Evolutionary conservation across 495 filamentous ascomycete species (phyloP), one percentile per base, ranked within the genome.

Genomic region (Bombardia bombarda): DNA sequence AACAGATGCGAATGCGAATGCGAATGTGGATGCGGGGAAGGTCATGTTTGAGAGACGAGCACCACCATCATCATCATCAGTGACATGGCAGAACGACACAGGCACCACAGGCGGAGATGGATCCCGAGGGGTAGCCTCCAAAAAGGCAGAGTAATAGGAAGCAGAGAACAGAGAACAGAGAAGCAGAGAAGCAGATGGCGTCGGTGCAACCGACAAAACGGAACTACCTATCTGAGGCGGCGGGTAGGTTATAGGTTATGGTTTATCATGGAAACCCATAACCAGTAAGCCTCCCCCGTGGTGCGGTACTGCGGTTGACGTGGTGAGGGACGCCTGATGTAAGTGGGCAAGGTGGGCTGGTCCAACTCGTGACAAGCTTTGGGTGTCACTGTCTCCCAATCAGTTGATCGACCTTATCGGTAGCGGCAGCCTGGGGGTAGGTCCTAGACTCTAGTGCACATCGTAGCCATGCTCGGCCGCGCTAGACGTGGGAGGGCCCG

Each of bases 361-460:
- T 9, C 17, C 35, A 34, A 49, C 54, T 52, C 49, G 57, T 60
- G 57, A 60, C 57, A 46, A 42, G 30, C 40, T 48, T 42, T 41
- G 45, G 49, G 47, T 43, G 45, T 46, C 35, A 45, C 33, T 23
- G 32, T 44, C 28, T 31, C 57, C 34, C 49, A 60, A 57, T 57
- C 57, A 58, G 49, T 55, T 50, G 49, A 56, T 54, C 51, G 55
- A 18, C 46, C 48, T 55, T 57, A 57, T 57, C 54, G 22, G 31
- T 42, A 50, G 50, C 40, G 46, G n/a, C n/a, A n/a, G n/a, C n/a
- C n/a, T n/a, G n/a, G n/a, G n/a, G n/a, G n/a, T n/a, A n/a, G n/a
- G n/a, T n/a, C n/a, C n/a, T n/a, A n/a, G n/a, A n/a, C n/a, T n/a
- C n/a, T n/a, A n/a, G n/a, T n/a, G n/a, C n/a, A n/a, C n/a, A n/a